phyloP scores from a whole-genome alignment of 805 yeast species.

The Pichia nanzhaoensis region DNA sequence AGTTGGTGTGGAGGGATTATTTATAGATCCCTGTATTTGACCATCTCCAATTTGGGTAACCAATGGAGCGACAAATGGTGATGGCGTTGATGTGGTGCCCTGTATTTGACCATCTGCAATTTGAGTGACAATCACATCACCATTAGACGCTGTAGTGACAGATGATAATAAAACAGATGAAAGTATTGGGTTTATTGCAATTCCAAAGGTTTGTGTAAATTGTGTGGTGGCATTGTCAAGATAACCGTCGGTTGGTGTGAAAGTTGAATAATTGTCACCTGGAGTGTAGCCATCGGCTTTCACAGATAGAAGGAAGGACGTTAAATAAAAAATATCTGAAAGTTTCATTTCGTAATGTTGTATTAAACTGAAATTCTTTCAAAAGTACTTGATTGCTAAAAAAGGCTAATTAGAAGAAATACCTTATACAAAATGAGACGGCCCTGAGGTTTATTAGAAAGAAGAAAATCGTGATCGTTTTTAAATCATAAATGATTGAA shows the following conservation, averaged over 20 bases:
- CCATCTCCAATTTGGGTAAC: conserved; percentile 40
- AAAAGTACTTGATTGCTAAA: too few species aligned
- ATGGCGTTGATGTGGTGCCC: conserved; percentile 32
- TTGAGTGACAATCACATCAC: conserved; percentile 27
- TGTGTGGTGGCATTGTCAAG: conserved; percentile 51
- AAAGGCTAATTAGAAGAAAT: too few species aligned
- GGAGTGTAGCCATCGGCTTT: conserved; percentile 7
- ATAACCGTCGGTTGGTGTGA: conserved; percentile 52
- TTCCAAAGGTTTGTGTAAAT: conserved; percentile 55
- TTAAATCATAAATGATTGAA: not conserved
- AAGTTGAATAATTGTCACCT: conserved; percentile 56
- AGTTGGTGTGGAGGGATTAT: conserved; percentile 18
- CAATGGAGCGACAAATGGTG: too few species aligned
- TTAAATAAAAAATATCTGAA: not conserved
- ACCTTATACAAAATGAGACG: too few species aligned
- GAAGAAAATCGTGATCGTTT: not conserved
- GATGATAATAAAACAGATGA: conserved; percentile 27
- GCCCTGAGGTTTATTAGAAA: too few species aligned
- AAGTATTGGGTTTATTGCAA: conserved; percentile 51
- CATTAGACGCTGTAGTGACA: conserved; percentile 14
- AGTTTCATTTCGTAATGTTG: conserved; percentile 4
- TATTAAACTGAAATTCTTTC: not conserved
- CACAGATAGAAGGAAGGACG: not conserved
- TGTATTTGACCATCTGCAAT: conserved; percentile 44
- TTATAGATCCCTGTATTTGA: conserved; percentile 35